Conservation (phyloP, 352 stramenopile species). For the Chrysophaeum taylorii region DNA sequence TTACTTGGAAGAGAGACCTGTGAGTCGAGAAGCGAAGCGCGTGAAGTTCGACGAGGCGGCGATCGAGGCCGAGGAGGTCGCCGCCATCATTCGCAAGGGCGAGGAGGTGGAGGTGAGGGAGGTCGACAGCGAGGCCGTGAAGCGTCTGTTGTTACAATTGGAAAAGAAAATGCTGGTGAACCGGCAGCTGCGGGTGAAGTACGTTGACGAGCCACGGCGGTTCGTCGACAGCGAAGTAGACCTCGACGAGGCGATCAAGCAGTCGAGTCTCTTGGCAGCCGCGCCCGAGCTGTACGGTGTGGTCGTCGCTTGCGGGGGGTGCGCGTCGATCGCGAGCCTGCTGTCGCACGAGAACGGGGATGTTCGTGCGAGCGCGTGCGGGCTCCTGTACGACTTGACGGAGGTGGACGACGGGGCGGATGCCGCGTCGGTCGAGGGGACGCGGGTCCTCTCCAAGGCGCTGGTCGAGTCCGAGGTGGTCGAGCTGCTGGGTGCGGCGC, state of each 20-base stretch:
- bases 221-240: conserved; percentile 68
- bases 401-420: conserved; percentile 49
- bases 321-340: conserved; percentile 50
- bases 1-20: conserved; percentile 23
- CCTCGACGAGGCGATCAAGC: conserved; percentile 30
- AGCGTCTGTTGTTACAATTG: conserved; percentile 44
- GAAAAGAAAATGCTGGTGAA: conserved; percentile 62
- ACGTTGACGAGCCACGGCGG: conserved; percentile 54
- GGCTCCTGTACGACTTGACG: conserved; percentile 56
- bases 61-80: conserved; percentile 12
- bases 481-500: conserved; percentile 39
- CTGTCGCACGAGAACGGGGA: conserved; percentile 67
- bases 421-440: conserved; percentile 31
- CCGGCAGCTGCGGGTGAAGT: conserved; percentile 60
- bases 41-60: background rate
- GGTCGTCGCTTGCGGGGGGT: conserved; percentile 51
- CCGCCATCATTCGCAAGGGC: conserved; percentile 15
- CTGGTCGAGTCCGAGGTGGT: conserved; percentile 23
- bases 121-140: conserved; percentile 6
- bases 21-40: conserved; percentile 4
- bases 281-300: conserved; percentile 49
- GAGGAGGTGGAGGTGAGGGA: conserved; percentile 10
- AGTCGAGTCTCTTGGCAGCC: conserved; percentile 33
- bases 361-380: conserved; percentile 46
- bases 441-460: conserved; percentile 18